Base-by-base conservation (phyloP, 352 stramenopile genomes). In the Phytopythium litorale region DNA sequence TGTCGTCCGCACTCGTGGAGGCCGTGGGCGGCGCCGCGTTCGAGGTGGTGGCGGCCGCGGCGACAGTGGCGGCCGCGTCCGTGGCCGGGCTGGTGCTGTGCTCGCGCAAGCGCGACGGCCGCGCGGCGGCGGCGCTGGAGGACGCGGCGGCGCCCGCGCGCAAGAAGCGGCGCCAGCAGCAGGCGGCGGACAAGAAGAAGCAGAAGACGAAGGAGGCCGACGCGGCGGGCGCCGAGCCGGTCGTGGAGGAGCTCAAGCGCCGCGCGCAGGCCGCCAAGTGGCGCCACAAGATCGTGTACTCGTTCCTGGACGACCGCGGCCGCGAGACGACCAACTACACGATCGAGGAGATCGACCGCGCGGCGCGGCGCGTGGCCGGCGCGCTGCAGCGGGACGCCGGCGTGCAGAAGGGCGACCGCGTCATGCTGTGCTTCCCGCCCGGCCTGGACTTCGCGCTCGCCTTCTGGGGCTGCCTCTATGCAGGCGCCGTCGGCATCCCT, bases 381-480 rank as follows among this genome's bases (percentile, higher is more conserved):
- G 75, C 73, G 23, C 65, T 93, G 35, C 79, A 91, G 64, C 75
- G 58, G 7, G 70, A 89, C 4, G 80, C 63, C 0, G 55, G 63
- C 19, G 69, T 87, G 7, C 35, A 62, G 5, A 89, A 87, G 53
- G 81, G 84, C 48, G 84, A 93, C 70, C 79, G 82, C 37, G 80
- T 91, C 49, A 78, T 91, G 68, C 76, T 93, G 30, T 90, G 79
- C 64, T 93, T 82, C 74, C 84, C 84, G 12, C 81, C 84, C 2
- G 81, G 84, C 0, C 61, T 91, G 12, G 84, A 93, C 73, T 93
- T 93, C 66, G 79, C 81, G 4, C 48, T 91, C 53, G 81, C 66
- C 42, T 93, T 93, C 64, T 93, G 81, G 84, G 84, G 81, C 33
- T 93, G 84, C 50, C 61, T 93, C 19, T 91, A 91, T 56, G 84